Evolutionary conservation across 2,329 filamentous ascomycete genomes (phyloP), one percentile per base, ranked within the genome.

Genomic region (Pseudopithomyces chartarum): DNA sequence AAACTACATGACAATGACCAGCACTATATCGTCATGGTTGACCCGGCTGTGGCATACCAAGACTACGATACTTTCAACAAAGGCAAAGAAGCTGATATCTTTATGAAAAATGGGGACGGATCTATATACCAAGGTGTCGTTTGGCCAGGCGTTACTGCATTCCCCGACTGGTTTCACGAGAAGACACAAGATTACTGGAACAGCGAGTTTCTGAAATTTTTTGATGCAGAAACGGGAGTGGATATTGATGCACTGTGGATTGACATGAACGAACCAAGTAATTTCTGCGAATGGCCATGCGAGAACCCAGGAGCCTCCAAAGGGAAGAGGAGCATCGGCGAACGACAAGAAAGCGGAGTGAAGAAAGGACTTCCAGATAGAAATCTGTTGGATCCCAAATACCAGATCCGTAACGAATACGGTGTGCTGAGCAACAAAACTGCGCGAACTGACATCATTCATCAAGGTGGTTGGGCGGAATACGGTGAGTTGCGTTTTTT

Each of bases 1-100:
- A 82, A 87, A 26, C 80, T 94, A 1, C 89, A 92, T 65, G 73
- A 75, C 6, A 82, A 86, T 55, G 71, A 89, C 45, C 89, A 91
- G 68, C 84, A 90, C 52, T 90, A 90, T 62, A 84, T 91, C 45
- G 79, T 92, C 42, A 95, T 94, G 89, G 89, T 94, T 0, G 90
- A 94, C 64, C 88, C 88, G 64, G 87, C 87, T 26, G 81, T 86
- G 7, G 80, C 79, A 1, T 68, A 66, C 38, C 67, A 72, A 50
- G 57, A 70, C 45, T 87, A 86, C 61, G 65, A 70, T 13, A 77
- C 85, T 0, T 92, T 86, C 73, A 81, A 88, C 54, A 82, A 85
- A 15, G 90, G 89, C 0, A 71, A 85, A 2, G 79, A 82, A 4
- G 76, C 82, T 2, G 82, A 79, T 36, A 70, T 83, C 12, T 86